Evolutionary conservation across 371 early-diverging fungal genomes (phyloP), one percentile per base, ranked within the genome.

Genomic region (Dichotomocladium elegans): DNA sequence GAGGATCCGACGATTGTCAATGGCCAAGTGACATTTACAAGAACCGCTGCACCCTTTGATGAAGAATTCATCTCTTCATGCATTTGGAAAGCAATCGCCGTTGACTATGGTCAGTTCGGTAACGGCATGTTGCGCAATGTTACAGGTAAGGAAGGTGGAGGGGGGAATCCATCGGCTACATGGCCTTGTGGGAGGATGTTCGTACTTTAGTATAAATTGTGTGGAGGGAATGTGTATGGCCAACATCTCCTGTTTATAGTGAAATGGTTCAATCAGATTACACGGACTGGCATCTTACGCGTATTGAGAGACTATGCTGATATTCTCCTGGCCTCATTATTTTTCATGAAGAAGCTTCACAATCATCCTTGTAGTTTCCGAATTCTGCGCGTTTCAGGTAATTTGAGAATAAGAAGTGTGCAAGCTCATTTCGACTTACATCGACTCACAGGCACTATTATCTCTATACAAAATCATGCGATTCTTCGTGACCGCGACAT

Each of bases 261-360:
- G n/a, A 70, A 70, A 52, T 74, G 71, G 66, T 74, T 61, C 34
- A 74, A 74, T 60, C 45, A 64, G 10, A 48, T 41, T 7, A 76
- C 77, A 26, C 50, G 63, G 8, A 59, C 63, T 12, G 77, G 77
- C 4, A 76, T 76, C 14, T 19, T 70, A 15, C 63, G 70, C 9
- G 64, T 64, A 9, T 64, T 66, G 9, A 43, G 77, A 43, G 77
- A 76, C 22, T 67, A 60, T 30, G 45, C 60, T 5, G 64, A 70
- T 41, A 62, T 76, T 59, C 50, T 64, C 31, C 37, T 72, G 11
- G 58, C 59, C 2, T 50, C 66, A 14, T 40, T 72, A 57, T 76
- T 76, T 28, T 76, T 64, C 33, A 62, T 76, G 19, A 70, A 70
- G 22, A 52, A 68, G 42, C 58, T 76, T 14, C 57, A 48, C 8